These are phyloP conservation scores for Tolypocladium guangdongense DNA, from an alignment of 2,329 filamentous ascomycete species.

Conservation along the genomic window DNA sequence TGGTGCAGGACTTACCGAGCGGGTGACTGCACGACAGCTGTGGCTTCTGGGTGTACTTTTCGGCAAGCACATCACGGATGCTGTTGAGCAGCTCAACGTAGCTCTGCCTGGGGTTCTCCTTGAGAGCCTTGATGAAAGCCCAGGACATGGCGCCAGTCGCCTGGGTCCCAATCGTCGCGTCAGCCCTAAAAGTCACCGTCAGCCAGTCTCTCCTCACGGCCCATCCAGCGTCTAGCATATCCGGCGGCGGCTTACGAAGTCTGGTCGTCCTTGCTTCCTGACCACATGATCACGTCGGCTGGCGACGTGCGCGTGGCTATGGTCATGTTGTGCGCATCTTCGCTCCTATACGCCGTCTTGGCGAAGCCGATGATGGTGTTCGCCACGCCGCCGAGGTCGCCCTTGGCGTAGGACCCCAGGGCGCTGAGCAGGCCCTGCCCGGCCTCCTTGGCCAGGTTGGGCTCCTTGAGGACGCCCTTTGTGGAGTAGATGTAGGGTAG, in stretches of 20 bases:
- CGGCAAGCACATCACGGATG: slow-evolving; percentile 78
- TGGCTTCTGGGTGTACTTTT: slow-evolving; percentile 88
- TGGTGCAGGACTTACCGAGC: slow-evolving; percentile 54
- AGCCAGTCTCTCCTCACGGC: not conserved
- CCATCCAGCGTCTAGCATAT: too few species aligned
- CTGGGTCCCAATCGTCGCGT: slow-evolving; percentile 77
- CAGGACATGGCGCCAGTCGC: slow-evolving; percentile 98
- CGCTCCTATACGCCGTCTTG: slow-evolving; percentile 75
- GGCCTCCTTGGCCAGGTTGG: slow-evolving; percentile 70
- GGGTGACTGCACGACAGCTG: slow-evolving; percentile 95
- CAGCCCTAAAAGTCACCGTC: slow-evolving; percentile 51
- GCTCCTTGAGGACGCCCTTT: slow-evolving; percentile 70
- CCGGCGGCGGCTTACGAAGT: slow-evolving; percentile 55
- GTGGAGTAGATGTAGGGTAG: slow-evolving; percentile 73
- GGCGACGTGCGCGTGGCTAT: slow-evolving; percentile 84
- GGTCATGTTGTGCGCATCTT: slow-evolving; percentile 69
- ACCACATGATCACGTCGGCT: slow-evolving; percentile 97
- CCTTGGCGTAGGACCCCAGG: slow-evolving; percentile 68
- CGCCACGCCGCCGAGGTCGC: slow-evolving; percentile 74
- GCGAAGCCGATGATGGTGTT: slow-evolving; percentile 72
- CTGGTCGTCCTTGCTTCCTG: slow-evolving; percentile 89
- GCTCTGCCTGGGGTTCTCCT: slow-evolving; percentile 89
- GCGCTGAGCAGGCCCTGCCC: slow-evolving; percentile 61
- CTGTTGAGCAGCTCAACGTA: slow-evolving; percentile 94
- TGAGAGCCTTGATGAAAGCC: slow-evolving; percentile 86